Percentiles rank a stretch among this genome's conserved stretches.
phyloP scores from a whole-genome alignment of 176 grass and related monocot genomes.

The Juncus inflexus region DNA sequence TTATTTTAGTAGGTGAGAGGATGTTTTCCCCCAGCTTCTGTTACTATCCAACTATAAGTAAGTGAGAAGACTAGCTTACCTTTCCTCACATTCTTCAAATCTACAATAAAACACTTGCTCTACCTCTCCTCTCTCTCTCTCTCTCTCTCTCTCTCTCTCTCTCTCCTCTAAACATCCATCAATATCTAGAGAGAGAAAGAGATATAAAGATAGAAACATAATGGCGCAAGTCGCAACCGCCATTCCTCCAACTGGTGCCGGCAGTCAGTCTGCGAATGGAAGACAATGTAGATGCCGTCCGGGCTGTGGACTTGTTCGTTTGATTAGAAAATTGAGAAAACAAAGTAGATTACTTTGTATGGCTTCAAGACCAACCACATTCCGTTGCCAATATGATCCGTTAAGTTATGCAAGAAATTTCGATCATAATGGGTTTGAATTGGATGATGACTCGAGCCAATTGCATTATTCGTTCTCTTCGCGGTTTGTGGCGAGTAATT shows the following conservation, averaged over 20 bases:
- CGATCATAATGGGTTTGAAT: constrained; percentile 49
- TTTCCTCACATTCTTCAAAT: no score
- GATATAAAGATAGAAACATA: not conserved
- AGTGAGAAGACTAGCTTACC: not conserved
- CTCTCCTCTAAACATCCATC: not conserved
- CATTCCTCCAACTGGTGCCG: not conserved
- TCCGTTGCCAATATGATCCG: constrained; percentile 66
- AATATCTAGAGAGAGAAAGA: not conserved
- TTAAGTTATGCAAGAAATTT: constrained; percentile 91
- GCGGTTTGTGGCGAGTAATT: constrained; percentile 35
- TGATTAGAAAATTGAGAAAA: constrained; percentile 65
- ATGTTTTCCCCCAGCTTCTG: no score
- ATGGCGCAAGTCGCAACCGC: constrained; percentile 21
- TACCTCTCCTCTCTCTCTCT: not conserved
- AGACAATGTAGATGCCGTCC: constrained; percentile 13
- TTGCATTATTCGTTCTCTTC: constrained; percentile 70
- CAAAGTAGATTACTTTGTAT: constrained; percentile 58
- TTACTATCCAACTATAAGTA: constrained; percentile 1
- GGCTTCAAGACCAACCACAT: constrained; percentile 23
- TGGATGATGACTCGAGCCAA: constrained; percentile 35
- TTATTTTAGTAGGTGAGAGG: no score
- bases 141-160: not conserved
- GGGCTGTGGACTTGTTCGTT: constrained; percentile 44
- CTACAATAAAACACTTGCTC: no score
- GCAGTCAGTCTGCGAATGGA: not conserved